A percentile compares a stretch with the other conserved stretches of the same genome.
Evolutionary conservation across 1,284 basidiomycete genomes (phyloP).

Genomic region (Cystobasidiaceae sp.): DNA sequence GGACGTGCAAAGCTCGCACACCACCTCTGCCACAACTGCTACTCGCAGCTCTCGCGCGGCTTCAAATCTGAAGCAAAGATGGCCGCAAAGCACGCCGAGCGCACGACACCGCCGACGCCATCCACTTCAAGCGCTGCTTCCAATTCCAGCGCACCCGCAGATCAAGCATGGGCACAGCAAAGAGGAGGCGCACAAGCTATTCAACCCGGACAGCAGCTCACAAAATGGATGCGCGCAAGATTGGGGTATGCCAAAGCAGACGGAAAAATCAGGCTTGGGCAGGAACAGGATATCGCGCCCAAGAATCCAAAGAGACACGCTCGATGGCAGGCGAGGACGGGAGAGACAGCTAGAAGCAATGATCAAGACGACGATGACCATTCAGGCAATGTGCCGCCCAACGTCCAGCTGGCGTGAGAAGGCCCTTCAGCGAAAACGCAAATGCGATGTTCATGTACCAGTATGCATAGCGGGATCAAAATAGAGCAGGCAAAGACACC

Average conservation of each 20-base stretch:
- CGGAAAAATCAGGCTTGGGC: constrained; percentile 5
- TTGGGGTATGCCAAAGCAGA: constrained; percentile 5
- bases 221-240: constrained; percentile 30
- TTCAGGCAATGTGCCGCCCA: background rate
- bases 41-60: constrained; percentile 64
- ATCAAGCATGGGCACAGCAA: background rate
- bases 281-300: background rate
- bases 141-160: background rate
- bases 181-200: constrained; percentile 12
- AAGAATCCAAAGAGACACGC: background rate
- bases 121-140: background rate
- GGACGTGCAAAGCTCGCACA: constrained; percentile 82
- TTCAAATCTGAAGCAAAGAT: constrained; percentile 41
- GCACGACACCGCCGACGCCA: background rate
- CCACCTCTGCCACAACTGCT: constrained; percentile 81
- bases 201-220: constrained; percentile 16
- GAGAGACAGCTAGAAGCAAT: constrained; percentile 8
- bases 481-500: no score
- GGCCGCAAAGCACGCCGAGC: background rate
- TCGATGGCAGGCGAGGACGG: background rate
- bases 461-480: no score
- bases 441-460: no score
- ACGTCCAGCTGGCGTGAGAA: background rate
- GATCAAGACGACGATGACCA: background rate
- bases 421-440: no score